Conservation (phyloP, 306 rosid genomes). For the Trifolium pratense region DNA sequence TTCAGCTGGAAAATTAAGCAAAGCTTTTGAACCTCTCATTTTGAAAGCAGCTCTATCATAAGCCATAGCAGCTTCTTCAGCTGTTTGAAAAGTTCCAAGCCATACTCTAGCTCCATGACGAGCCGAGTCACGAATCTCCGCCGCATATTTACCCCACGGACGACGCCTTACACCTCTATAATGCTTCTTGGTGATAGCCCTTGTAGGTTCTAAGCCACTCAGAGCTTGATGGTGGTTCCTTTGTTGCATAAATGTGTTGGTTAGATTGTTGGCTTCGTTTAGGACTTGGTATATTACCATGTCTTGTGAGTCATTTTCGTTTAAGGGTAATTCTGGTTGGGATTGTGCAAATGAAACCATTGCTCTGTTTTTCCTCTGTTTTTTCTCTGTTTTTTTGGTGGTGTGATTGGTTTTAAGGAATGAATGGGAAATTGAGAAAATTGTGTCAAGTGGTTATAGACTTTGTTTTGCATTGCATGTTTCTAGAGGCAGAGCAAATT, state of each 20-base stretch:
- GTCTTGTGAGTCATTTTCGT: constrained; percentile 90
- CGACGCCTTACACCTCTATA: constrained; percentile 86
- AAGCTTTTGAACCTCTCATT: constrained; percentile 81
- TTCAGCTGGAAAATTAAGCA: constrained; percentile 77
- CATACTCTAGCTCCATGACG: constrained; percentile 77
- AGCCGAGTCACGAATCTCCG: constrained; percentile 84
- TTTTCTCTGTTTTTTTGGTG: not conserved
- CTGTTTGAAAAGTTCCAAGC: constrained; percentile 88
- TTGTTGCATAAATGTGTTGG: constrained; percentile 38
- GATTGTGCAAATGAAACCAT: constrained; percentile 63
- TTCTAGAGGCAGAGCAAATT: constrained; percentile 22
- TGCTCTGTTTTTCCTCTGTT: not conserved
- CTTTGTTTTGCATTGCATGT: constrained; percentile 13
- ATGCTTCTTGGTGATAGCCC: constrained; percentile 66
- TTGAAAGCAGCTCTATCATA: constrained; percentile 83
- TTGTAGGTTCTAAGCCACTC: constrained; percentile 43
- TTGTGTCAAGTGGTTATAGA: constrained; percentile 12
- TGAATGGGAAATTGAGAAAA: constrained; percentile 34
- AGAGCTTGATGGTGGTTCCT: constrained; percentile 34
- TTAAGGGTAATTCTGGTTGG: constrained; percentile 73
- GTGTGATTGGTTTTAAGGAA: constrained; percentile 5
- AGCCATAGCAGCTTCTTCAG: constrained; percentile 92
- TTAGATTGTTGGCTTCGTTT: constrained; percentile 57
- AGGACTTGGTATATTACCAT: constrained; percentile 84
- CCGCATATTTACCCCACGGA: constrained; percentile 94